Base-by-base conservation (phyloP, 106 monocot species). In the Xerophyta viscosa region DNA sequence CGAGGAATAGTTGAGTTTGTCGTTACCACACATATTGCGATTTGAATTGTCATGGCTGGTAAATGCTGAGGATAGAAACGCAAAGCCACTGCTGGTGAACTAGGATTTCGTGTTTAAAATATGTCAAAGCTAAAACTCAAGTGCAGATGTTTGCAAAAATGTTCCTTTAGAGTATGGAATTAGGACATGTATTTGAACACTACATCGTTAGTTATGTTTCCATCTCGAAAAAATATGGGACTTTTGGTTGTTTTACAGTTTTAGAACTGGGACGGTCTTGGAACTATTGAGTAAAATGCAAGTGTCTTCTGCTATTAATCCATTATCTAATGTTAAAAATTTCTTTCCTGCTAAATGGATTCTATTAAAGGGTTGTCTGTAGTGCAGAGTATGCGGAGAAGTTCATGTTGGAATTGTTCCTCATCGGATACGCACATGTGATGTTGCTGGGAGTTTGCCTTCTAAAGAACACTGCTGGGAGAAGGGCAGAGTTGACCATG, bases 381-480 rank as follows among this genome's bases (percentile, higher is more conserved):
- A 9, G 18, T 60, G 41, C 66, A 77, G 71, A 56, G 23, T 48
- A 10, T 78, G 78, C 43, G 68, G 64, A 42, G 78, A 78, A 43
- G 68, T 72, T 55, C 72, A 59, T 47, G 50, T 78, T 37, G 78
- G 78, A 27, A 25, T 11, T 7, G 23, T 60, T 48, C 78, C 72
- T 20, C 78, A 78, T 37, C 58, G 21, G 25, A 72, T 78, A 19
- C 78, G 54, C 51, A 59, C 72, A 6, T 78, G 78, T 37, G 24
- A 68, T 49, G 68, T 63, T 25, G 67, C 63, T 1, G 71, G 67
- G 21, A 70, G 77, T 56, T 31, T 65, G 24, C 49, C 69, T 0
- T 57, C 65, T 2, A 71, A 65, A 52, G 66, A 67, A 30, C 78
- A 78, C 47, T 41, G 21, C 10, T 78, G 78, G 78, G 63, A 8